Evolutionary conservation across 768 basidiomycete genomes (phyloP).

Genomic region (Psilocybe cyanescens): DNA sequence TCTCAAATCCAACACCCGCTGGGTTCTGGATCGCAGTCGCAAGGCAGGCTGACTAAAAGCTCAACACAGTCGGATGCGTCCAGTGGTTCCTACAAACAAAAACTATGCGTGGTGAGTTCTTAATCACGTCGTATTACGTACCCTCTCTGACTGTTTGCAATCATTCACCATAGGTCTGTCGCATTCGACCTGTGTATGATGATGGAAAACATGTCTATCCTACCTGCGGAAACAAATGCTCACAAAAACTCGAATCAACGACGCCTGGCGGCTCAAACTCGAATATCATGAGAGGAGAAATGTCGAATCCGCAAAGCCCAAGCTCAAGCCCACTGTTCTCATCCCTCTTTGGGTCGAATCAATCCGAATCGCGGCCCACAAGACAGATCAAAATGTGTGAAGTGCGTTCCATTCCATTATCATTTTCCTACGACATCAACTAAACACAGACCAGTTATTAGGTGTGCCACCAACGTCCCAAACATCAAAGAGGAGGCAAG

Average conservation of each 20-base stretch:
- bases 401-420: background rate
- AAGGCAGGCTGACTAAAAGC: background rate
- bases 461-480: slow-evolving; percentile 23
- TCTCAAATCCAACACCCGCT: background rate
- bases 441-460: background rate
- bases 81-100: background rate
- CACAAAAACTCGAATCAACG: background rate
- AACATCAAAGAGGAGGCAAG: slow-evolving; percentile 19
- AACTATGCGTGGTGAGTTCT: slow-evolving; percentile 9
- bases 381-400: slow-evolving; percentile 5
- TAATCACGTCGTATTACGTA: background rate
- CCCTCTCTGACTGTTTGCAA: too few relatives aligned
- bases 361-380: background rate
- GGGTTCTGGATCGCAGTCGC: background rate
- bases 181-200: slow-evolving; percentile 1
- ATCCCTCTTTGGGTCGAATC: background rate
- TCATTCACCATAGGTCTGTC: slow-evolving; percentile 6
- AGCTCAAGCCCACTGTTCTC: background rate
- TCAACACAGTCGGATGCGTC: too few relatives aligned
- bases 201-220: background rate
- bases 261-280: background rate
- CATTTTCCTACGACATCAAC: too few relatives aligned
- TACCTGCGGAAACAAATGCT: background rate
- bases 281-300: background rate
- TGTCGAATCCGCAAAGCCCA: background rate